Conservation (phyloP, 768 basidiomycete species). For the Mycena leptocephala region DNA sequence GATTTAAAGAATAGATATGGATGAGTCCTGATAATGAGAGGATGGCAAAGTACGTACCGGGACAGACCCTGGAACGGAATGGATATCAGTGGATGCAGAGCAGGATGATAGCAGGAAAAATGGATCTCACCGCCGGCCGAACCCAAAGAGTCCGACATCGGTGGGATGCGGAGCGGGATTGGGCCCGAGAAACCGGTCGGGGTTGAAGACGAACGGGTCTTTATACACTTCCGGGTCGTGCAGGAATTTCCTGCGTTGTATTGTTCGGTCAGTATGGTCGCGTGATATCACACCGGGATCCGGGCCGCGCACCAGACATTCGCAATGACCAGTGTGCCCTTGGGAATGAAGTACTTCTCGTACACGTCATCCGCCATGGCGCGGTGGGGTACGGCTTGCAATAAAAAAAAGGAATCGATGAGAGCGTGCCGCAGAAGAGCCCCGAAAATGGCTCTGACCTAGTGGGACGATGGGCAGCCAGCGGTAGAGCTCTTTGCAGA, state of each 20-base stretch:
- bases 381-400: slow-evolving; percentile 44
- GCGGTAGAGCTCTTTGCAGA: slow-evolving; percentile 56
- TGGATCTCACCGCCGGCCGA: slow-evolving; percentile 39
- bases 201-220: slow-evolving; percentile 51
- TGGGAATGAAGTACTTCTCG: slow-evolving; percentile 52
- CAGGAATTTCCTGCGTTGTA: slow-evolving; percentile 43
- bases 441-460: background rate
- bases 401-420: background rate
- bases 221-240: slow-evolving; percentile 49
- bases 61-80: slow-evolving; percentile 1
- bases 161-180: slow-evolving; percentile 38
- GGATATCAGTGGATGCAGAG: background rate
- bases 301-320: slow-evolving; percentile 40
- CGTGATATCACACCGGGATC: background rate
- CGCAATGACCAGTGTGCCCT: slow-evolving; percentile 40
- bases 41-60: slow-evolving; percentile 23
- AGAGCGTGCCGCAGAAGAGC: too few species aligned
- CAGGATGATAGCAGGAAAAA: too few species aligned
- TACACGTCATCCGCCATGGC: slow-evolving; percentile 49
- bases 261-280: background rate
- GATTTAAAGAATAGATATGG: background rate
- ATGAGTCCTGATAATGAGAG: background rate
- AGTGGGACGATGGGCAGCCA: slow-evolving; percentile 43
- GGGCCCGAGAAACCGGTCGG: slow-evolving; percentile 48
- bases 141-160: slow-evolving; percentile 46